Conservation (phyloP, 2,329 filamentous ascomycete species). For the Stemphylium beticola region DNA sequence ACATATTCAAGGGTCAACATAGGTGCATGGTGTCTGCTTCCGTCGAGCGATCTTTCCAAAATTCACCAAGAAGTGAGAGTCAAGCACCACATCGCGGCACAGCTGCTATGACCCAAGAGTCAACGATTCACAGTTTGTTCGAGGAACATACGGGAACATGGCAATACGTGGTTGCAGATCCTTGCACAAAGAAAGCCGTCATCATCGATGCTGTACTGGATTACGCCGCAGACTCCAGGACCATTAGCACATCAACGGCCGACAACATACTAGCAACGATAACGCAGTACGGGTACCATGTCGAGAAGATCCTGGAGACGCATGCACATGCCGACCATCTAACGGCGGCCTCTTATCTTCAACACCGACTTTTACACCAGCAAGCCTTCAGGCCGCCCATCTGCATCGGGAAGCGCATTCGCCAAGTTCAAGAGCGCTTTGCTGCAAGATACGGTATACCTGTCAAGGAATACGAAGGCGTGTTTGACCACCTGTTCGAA, state of each 20-base stretch:
- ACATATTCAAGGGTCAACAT: neutral
- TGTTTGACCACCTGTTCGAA: slow-evolving; percentile 61
- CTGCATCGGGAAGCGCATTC: slow-evolving; percentile 63
- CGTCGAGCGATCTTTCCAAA: neutral
- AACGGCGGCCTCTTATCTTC: slow-evolving; percentile 65
- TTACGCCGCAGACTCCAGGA: slow-evolving; percentile 55
- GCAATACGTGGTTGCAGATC: slow-evolving; percentile 67
- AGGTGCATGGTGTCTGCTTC: neutral
- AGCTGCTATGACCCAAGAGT: neutral
- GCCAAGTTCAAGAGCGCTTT: slow-evolving; percentile 59
- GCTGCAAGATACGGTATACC: slow-evolving; percentile 57
- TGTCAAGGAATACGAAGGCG: slow-evolving; percentile 50
- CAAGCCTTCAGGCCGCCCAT: slow-evolving; percentile 53
- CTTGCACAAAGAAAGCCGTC: slow-evolving; percentile 55
- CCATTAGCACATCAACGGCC: slow-evolving; percentile 59
- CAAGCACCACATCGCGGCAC: neutral
- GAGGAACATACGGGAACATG: slow-evolving; percentile 59
- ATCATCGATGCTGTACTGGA: slow-evolving; percentile 70
- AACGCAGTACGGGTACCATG: slow-evolving; percentile 53
- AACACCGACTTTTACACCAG: slow-evolving; percentile 46
- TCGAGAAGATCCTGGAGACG: slow-evolving; percentile 65
- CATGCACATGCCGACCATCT: slow-evolving; percentile 68
- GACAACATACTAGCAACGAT: slow-evolving; percentile 59
- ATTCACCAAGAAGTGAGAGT: neutral
- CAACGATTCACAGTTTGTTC: slow-evolving; percentile 33